A percentile compares a stretch with the other conserved stretches of the same genome.
Evolutionary conservation across 208 protist genomes (phyloP).

Genomic region (Strigomonas galati): DNA sequence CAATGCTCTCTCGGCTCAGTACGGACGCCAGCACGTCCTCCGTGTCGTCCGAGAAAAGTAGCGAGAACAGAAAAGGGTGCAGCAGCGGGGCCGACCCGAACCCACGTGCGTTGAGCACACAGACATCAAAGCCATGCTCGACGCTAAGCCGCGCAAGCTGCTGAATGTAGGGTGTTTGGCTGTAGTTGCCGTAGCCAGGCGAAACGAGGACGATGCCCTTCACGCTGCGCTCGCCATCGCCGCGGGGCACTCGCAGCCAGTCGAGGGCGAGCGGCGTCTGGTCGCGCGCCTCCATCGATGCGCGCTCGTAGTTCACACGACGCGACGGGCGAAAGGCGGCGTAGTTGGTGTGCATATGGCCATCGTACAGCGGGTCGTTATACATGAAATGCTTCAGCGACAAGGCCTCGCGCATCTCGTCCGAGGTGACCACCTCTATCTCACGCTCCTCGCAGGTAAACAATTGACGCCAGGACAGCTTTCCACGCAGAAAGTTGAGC

Average conservation of each 20-base stretch:
- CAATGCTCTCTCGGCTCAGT: too few species aligned
- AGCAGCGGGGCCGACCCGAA: constrained; percentile 50
- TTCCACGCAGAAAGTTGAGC: constrained; percentile 19
- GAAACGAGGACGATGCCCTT: constrained; percentile 46
- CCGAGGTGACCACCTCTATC: constrained; percentile 18
- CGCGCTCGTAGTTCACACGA: constrained; percentile 36
- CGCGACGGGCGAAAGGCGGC: constrained; percentile 18
- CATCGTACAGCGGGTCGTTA: constrained; percentile 44
- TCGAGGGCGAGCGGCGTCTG: constrained; percentile 59
- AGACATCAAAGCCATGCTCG: constrained; percentile 31
- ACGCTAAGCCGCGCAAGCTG: constrained; percentile 21
- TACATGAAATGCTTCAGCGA: constrained; percentile 28
- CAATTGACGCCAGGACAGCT: constrained; percentile 17
- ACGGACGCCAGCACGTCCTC: too few species aligned
- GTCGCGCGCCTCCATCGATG: constrained; percentile 35
- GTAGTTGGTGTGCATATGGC: constrained; percentile 52
- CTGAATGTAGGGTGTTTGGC: constrained; percentile 44
- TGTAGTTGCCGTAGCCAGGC: constrained; percentile 40
- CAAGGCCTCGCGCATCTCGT: constrained; percentile 2
- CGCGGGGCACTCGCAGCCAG: constrained; percentile 31
- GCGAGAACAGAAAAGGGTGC: constrained; percentile 30
- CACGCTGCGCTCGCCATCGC: neutral
- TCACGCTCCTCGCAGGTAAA: constrained; percentile 24
- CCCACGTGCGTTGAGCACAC: constrained; percentile 52
- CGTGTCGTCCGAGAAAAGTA: too few species aligned